These are phyloP conservation scores for Moricandia moricandioides DNA, from an alignment of 345 rosid species.

Conservation along the genomic window DNA sequence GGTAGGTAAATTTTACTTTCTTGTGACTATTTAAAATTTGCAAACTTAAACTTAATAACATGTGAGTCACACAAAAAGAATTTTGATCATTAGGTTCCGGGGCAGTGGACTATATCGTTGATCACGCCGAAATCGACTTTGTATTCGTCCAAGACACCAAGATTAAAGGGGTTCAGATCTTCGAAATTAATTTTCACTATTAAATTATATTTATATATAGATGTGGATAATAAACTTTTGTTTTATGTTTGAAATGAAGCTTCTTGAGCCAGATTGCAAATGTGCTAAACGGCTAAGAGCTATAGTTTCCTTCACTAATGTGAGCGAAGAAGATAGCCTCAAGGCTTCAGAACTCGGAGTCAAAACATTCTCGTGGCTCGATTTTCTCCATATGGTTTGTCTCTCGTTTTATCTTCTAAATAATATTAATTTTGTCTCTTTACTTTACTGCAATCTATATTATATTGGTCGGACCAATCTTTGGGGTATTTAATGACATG, in stretches of 20 bases:
- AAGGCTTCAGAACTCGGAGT: constrained; percentile 47
- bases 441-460: background rate
- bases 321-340: constrained; percentile 53
- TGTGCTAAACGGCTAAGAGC: constrained; percentile 70
- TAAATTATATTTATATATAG: background rate
- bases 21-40: background rate
- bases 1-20: constrained; percentile 44
- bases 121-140: constrained; percentile 79
- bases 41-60: background rate
- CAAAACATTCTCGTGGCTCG: constrained; percentile 67
- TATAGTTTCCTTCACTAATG: constrained; percentile 65
- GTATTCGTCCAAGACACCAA: constrained; percentile 84
- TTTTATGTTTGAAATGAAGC: constrained; percentile 39
- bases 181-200: background rate
- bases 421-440: background rate
- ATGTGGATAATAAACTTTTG: background rate
- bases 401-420: background rate
- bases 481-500: background rate
- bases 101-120: constrained; percentile 77
- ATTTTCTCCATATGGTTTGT: constrained; percentile 69
- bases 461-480: background rate
- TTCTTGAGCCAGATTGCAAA: constrained; percentile 53
- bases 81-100: constrained; percentile 57
- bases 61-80: background rate
- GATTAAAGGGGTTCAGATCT: constrained; percentile 51